Base-by-base conservation (phyloP, 805 yeast species). In the Starmera dryadoides region DNA sequence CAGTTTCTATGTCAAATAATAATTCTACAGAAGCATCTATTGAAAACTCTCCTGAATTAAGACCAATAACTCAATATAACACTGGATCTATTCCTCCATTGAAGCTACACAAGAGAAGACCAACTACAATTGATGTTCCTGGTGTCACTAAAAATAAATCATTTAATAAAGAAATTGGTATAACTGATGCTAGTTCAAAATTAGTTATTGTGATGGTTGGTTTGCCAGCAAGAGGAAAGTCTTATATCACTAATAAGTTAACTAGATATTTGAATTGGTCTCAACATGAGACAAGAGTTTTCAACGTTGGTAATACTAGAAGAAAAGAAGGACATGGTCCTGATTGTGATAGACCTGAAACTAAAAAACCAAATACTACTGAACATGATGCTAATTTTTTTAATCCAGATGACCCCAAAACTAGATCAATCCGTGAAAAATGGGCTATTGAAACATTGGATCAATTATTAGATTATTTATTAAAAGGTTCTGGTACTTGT, bases 381-480 rank as follows among this genome's bases (percentile, higher is more conserved):
- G 55, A 63, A 15, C 97, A 91, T 49, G 75, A 76, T 41, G 96
- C 97, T 2, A 81, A 74, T 41, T 91, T 91, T 56, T 91, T 91
- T 63, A 74, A 81, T 26, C 97, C 98, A 0, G 79, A 76, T 39
- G 87, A 93, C 58, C 61, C 68, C 31, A 65, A 74, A 12, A 77
- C 82, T 15, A 76, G 76, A 4, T 66, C 70, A 25, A 64, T 87
- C 34, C 74, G 98, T 44, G 97, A 91, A 53, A 75, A 83, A 58
- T 93, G 98, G 98, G 98, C 98, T 0, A 80, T 83, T 78, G 95
- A 91, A 47, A 91, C 98, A 0, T 64, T 91, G 41, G 91, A 87
- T 43, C 84, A 82, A 52, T 62, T 91, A 40, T 65, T 91, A 28
- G 91, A 89, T 49, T 89, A 86, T 60, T 73, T 93, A 4, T 58